Evolutionary conservation across 148 eudicot species (phyloP), one percentile per base, ranked within the genome.

Genomic region (Tetragonia tetragonoides): DNA sequence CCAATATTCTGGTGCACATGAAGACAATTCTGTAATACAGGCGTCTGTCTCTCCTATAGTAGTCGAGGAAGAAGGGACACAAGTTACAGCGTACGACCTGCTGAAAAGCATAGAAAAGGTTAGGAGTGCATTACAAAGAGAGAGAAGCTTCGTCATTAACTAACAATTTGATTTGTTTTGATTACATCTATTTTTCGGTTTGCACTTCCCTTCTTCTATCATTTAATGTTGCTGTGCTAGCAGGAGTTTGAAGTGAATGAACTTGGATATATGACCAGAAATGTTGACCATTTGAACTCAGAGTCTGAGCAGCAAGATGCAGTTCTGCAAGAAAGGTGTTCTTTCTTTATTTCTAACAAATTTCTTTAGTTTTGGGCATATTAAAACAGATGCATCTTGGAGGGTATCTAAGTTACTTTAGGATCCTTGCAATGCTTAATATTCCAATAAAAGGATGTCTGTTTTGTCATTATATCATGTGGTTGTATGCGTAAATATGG

Each of bases 301-400:
- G 81, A 86, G 80, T 18, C 73, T 84, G 79, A 80, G 72, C 72
- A 73, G 79, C 85, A 87, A 82, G 75, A 68, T 57, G 76, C 69
- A 65, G 63, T 78, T 81, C 75, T 80, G 75, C 83, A 77, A 37
- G 89, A 89, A 85, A 85, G 97, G 95, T 91, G 83, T 68, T 76
- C 41, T 38, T 70, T 69, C 60, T 70, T 68, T 79, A 56, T 34
- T 39, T 24, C 17, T 21, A 39, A 64, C 64, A 56, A 18, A 24
- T 72, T 16, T 34, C 40, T 62, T 10, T 63, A 64, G 20, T 34
- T 53, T 54, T 38, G 18, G 39, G 34, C 63, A 34, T 15, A 57
- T 57, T 59, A 18, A 47, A 56, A 37, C 18, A 18, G 61, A 4
- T 16, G 17, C 9, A 49, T 38, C 61, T 51, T 49, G 53, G 53